These are phyloP conservation scores for Salix exigua DNA, from an alignment of 345 rosid genomes.

Conservation along the genomic window DNA sequence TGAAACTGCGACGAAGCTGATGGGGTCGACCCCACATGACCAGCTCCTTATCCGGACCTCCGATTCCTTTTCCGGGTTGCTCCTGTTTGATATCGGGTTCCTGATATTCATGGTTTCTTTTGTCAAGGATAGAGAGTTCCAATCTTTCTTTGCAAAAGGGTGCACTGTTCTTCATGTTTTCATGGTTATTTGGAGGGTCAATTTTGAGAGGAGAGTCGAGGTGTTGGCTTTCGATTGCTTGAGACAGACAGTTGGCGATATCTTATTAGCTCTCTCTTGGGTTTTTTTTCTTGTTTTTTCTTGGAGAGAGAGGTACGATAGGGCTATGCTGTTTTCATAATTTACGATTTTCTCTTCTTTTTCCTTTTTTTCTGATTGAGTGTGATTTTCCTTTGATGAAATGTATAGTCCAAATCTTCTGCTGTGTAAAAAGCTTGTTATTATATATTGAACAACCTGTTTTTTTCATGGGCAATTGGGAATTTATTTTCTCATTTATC, in stretches of 20 bases:
- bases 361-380: background rate
- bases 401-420: background rate
- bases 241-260: constrained; percentile 67
- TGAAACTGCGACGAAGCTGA: constrained; percentile 52
- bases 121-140: constrained; percentile 72
- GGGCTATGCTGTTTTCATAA: background rate
- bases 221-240: constrained; percentile 65
- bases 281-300: constrained; percentile 72
- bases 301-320: constrained; percentile 93
- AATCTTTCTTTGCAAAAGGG: constrained; percentile 77
- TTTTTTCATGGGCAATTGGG: background rate
- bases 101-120: constrained; percentile 81
- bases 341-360: background rate
- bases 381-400: background rate
- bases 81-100: constrained; percentile 66
- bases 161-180: constrained; percentile 64
- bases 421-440: background rate
- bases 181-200: constrained; percentile 73
- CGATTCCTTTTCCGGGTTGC: constrained; percentile 87
- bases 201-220: constrained; percentile 62
- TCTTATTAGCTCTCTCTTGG: constrained; percentile 74
- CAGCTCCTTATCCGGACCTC: constrained; percentile 83
- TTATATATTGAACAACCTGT: background rate
- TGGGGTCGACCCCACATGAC: constrained; percentile 88
- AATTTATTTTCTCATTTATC: background rate